Evolutionary conservation across 768 basidiomycete genomes (phyloP).

Genomic region (Agrocybe chaxingu): DNA sequence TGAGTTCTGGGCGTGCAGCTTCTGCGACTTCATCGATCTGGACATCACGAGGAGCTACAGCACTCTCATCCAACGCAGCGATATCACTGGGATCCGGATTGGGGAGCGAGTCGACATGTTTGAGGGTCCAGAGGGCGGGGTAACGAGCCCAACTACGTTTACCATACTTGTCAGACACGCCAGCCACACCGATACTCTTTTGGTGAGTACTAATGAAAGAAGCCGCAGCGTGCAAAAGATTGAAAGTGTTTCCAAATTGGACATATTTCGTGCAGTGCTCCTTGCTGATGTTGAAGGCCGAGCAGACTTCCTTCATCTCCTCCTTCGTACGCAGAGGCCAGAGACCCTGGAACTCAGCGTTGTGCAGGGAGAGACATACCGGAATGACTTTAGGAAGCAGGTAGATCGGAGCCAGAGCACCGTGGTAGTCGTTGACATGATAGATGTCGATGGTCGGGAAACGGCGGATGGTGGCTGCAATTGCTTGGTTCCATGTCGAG

Average conservation of each 20-base stretch:
- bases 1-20: slow-evolving; percentile 85
- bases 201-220: slow-evolving; percentile 92
- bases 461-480: slow-evolving; percentile 86
- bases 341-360: slow-evolving; percentile 96
- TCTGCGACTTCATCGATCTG: slow-evolving; percentile 79
- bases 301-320: slow-evolving; percentile 98
- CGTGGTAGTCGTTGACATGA: slow-evolving; percentile 95
- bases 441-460: slow-evolving; percentile 88
- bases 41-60: slow-evolving; percentile 67
- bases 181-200: slow-evolving; percentile 90
- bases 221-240: slow-evolving; percentile 89
- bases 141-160: slow-evolving; percentile 97
- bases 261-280: slow-evolving; percentile 96
- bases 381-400: slow-evolving; percentile 90
- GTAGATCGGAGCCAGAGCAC: slow-evolving; percentile 87
- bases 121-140: slow-evolving; percentile 93
- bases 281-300: slow-evolving; percentile 96
- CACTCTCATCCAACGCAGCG: slow-evolving; percentile 82
- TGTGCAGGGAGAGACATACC: slow-evolving; percentile 89
- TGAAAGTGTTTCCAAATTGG: slow-evolving; percentile 98
- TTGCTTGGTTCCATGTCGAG: slow-evolving; percentile 97
- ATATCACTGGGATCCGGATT: slow-evolving; percentile 96
- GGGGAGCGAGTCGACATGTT: slow-evolving; percentile 91
- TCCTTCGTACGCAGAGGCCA: slow-evolving; percentile 97
- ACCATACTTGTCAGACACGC: slow-evolving; percentile 97